Conservation (phyloP, 345 rosid genomes). For the rapeseed (Brassica napus) region Da-Ae NC_063452.1:55174001-55174500, state of each 20-base stretch:
- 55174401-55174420: slow-evolving; percentile 64
- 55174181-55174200: slow-evolving; percentile 18
- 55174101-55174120: neutral
- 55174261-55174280: slow-evolving; percentile 4
- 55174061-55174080: too few relatives aligned
- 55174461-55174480: slow-evolving; percentile 72
- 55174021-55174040: neutral
- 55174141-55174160: neutral
- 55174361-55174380: slow-evolving; percentile 32
- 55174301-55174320: slow-evolving; percentile 2
- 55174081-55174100: neutral
- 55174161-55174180: slow-evolving; percentile 8
- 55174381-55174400: slow-evolving; percentile 41
- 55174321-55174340: neutral
- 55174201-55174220: slow-evolving; percentile 32
- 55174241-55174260: slow-evolving; percentile 22
- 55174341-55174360: slow-evolving; percentile 23
- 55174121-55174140: slow-evolving; percentile 8
- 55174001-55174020: neutral
- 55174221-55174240: slow-evolving; percentile 9
- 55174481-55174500: slow-evolving; percentile 84
- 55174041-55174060: neutral
- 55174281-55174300: slow-evolving; percentile 7
- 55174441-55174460: slow-evolving; percentile 94
- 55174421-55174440: slow-evolving; percentile 68